Evolutionary conservation across 768 basidiomycete species (phyloP), one percentile per base, ranked within the genome.

Genomic region (Suillus bovinus): DNA sequence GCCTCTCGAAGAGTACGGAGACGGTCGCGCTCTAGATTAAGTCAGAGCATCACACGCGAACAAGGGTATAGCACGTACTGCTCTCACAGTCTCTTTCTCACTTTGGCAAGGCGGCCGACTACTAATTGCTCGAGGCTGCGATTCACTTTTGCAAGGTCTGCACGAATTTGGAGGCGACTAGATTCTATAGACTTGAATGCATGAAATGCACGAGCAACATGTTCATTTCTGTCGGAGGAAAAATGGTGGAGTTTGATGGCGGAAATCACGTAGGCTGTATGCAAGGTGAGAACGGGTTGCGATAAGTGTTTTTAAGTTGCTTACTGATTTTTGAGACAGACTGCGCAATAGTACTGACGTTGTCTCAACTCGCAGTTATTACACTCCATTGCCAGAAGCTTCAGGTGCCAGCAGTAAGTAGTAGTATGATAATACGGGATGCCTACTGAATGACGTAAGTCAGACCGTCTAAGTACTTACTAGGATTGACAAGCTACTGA

Each of bases 261-360:
- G 81, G 60, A 85, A 79, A 67, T 90, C 85, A 36, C 85, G 82
- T 34, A 87, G 68, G 62, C 87, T 85, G 61, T 10, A 20, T 10
- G 34, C 10, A 8, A 34, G 34, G 34, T 10, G 2, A 38, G 36
- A 16, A 2, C 14, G 11, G 27, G 46, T 41, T 27, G 63, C 33
- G 38, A 24, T 16, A 47, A 38, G 36, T n/a, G 6, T 53, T 66
- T 62, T n/a, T n/a, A n/a, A n/a, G n/a, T n/a, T 58, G 72, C 85
- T 70, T 66, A 90, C 91, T 89, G 86, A 17, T 78, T 84, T 64
- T 80, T 82, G 27, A 92, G 73, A 70, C 91, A 93, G 56, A 78
- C 83, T 67, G 83, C 83, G 68, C 91, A 93, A 70, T 82, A 85
- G 76, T 90, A 91, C 63, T 89, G 87, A 6, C 88, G 84, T 67